phyloP scores from a whole-genome alignment of 306 rosid species.

The Gastrolobium bilobum region DNA sequence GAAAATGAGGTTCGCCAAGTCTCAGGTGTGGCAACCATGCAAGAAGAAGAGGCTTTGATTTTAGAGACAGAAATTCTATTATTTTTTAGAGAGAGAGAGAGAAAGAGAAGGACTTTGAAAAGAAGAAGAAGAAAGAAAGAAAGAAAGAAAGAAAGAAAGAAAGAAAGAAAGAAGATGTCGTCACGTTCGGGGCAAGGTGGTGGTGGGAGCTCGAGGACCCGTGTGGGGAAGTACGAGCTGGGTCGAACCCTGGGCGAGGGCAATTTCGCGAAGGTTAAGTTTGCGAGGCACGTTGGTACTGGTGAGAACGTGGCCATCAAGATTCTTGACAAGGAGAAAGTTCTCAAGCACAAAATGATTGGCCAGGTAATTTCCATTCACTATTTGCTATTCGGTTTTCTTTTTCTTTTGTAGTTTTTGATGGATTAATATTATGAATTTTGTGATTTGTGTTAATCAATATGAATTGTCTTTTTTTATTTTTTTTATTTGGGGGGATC shows the following conservation, averaged over 20 bases:
- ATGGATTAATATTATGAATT: background rate
- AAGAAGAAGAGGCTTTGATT: constrained; percentile 86
- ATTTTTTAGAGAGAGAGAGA: background rate
- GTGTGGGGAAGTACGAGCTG: constrained; percentile 84
- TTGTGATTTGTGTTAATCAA: background rate
- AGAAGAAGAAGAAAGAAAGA: background rate
- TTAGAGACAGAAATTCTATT: background rate
- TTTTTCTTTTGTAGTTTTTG: background rate
- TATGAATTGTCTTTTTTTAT: background rate
- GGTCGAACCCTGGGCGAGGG: constrained; percentile 96
- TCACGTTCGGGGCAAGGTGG: constrained; percentile 48
- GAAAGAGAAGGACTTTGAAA: background rate
- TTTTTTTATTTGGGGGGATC: background rate
- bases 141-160: background rate
- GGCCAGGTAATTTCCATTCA: constrained; percentile 56
- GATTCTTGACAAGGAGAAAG: constrained; percentile 80
- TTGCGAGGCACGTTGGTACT: constrained; percentile 70
- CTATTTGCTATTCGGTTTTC: background rate
- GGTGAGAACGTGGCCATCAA: constrained; percentile 82
- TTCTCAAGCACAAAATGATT: constrained; percentile 95
- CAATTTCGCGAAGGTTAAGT: constrained; percentile 91
- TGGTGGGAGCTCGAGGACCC: constrained; percentile 45
- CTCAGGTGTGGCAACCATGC: constrained; percentile 94
- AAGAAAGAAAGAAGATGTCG: constrained; percentile 51
- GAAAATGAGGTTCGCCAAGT: constrained; percentile 76